Evolutionary conservation across 2,329 filamentous ascomycete species (phyloP).

Genomic region (Raffaelea albimanens): DNA sequence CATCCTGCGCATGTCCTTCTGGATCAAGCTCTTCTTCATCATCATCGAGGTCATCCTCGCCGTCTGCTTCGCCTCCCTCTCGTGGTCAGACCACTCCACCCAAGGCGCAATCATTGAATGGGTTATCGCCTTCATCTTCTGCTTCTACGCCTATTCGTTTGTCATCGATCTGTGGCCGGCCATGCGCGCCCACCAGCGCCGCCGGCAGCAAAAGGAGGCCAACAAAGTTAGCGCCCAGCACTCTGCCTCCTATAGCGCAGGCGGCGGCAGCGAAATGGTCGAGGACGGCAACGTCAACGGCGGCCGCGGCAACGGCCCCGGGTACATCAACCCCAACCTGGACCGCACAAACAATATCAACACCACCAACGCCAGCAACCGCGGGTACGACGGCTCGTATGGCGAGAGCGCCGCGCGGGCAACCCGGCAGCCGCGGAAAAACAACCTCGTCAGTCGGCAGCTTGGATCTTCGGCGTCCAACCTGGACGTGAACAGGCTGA

Average conservation of each 20-base stretch:
- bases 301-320: neutral
- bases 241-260: neutral
- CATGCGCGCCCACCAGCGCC: constrained; percentile 44
- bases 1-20: constrained; percentile 71
- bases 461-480: too few species aligned
- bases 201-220: neutral
- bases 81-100: constrained; percentile 43
- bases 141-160: constrained; percentile 81
- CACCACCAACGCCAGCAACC: neutral
- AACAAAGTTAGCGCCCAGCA: constrained; percentile 2
- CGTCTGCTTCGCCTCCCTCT: constrained; percentile 59
- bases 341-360: neutral
- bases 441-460: neutral
- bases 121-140: constrained; percentile 74
- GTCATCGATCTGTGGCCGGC: constrained; percentile 80
- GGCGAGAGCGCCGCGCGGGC: constrained; percentile 11
- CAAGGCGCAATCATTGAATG: constrained; percentile 70
- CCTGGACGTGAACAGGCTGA: neutral
- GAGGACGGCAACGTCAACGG: neutral
- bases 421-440: constrained; percentile 3
- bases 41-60: constrained; percentile 66
- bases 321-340: neutral
- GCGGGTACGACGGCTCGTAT: constrained; percentile 5
- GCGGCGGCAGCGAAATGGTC: neutral
- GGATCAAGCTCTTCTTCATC: constrained; percentile 79